phyloP scores from a whole-genome alignment of 1,284 basidiomycete genomes.

The Puccinia sorghi region DNA sequence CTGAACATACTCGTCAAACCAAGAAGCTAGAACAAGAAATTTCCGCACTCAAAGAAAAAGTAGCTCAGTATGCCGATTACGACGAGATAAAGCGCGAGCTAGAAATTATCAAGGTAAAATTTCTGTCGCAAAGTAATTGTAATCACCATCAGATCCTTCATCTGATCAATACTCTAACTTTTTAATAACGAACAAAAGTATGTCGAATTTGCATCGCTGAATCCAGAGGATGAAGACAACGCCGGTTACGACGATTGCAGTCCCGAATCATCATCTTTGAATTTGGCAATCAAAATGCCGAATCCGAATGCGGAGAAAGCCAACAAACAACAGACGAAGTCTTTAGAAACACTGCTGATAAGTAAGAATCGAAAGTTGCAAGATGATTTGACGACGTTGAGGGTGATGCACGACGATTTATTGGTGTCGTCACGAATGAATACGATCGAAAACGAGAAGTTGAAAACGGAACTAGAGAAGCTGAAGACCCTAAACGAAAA shows the following conservation, averaged over 20 bases:
- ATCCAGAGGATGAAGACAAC: constrained; percentile 67
- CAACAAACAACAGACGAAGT: constrained; percentile 71
- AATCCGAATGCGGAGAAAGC: constrained; percentile 82
- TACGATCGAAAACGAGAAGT: constrained; percentile 66
- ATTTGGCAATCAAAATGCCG: constrained; percentile 62
- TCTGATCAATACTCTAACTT: not conserved
- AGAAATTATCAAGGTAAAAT: constrained; percentile 89
- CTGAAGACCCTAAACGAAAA: constrained; percentile 79
- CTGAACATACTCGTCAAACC: constrained; percentile 66
- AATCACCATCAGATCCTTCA: not conserved
- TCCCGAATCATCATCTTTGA: constrained; percentile 62
- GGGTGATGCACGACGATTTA: constrained; percentile 78
- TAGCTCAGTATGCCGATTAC: constrained; percentile 78
- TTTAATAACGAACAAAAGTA: not conserved
- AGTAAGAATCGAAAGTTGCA: constrained; percentile 91
- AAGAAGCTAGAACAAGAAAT: constrained; percentile 62
- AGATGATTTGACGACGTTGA: constrained; percentile 86
- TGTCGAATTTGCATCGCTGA: constrained; percentile 53
- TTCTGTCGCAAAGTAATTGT: not conserved
- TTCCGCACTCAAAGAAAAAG: constrained; percentile 67
- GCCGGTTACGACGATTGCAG: constrained; percentile 58
- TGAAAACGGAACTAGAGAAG: constrained; percentile 71
- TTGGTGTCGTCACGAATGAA: constrained; percentile 67
- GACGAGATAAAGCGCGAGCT: constrained; percentile 94
- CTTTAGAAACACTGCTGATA: constrained; percentile 84